Evolutionary conservation across 495 filamentous ascomycete genomes (phyloP).

Genomic region (Haplographium delicatum): DNA sequence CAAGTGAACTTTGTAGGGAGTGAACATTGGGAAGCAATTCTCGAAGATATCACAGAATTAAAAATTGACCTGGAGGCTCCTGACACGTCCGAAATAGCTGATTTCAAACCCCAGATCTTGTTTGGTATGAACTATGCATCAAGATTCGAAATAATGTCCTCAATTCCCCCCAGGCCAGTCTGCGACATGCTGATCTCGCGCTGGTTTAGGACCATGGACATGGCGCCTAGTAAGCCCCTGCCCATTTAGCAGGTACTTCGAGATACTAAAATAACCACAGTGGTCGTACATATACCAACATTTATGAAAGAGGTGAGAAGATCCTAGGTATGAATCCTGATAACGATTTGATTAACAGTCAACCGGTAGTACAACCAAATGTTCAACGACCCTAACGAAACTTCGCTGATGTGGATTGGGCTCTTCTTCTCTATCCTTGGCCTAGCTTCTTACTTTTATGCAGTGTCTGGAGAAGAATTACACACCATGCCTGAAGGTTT

Average conservation of each 20-base stretch:
- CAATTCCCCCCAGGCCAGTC: slow-evolving; percentile 34
- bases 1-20: slow-evolving; percentile 40
- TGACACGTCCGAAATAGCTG: neutral
- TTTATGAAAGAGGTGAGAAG: slow-evolving; percentile 29
- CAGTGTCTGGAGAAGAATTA: neutral
- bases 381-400: slow-evolving; percentile 33
- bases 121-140: neutral
- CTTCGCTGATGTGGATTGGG: slow-evolving; percentile 42
- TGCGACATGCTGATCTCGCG: slow-evolving; percentile 26
- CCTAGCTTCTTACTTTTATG: neutral
- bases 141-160: slow-evolving; percentile 34
- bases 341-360: slow-evolving; percentile 3
- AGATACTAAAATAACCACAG: too few species aligned
- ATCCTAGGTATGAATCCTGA: too few species aligned
- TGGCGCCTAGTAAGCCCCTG: slow-evolving; percentile 32
- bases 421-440: slow-evolving; percentile 39
- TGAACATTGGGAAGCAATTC: slow-evolving; percentile 49
- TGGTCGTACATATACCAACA: slow-evolving; percentile 36
- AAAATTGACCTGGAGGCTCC: slow-evolving; percentile 9
- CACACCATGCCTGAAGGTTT: neutral
- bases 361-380: slow-evolving; percentile 44
- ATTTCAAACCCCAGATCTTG: slow-evolving; percentile 24
- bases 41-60: slow-evolving; percentile 29
- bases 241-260: too few species aligned
- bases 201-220: neutral